These are phyloP conservation scores for Acrodontium crateriforme DNA, from an alignment of 2,329 filamentous ascomycete species.

Conservation along the genomic window DNA sequence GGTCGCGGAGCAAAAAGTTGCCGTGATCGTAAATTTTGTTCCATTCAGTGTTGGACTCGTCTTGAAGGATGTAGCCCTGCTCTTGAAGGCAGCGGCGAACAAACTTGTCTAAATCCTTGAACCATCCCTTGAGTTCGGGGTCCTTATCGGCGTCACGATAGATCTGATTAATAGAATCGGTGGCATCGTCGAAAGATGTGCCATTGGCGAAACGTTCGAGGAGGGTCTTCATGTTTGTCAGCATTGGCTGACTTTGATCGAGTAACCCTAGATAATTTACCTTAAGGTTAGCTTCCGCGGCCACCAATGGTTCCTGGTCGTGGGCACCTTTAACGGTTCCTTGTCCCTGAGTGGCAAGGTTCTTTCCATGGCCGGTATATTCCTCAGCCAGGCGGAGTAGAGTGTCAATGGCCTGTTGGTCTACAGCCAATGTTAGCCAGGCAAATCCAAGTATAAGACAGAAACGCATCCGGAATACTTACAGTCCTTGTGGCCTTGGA, in stretches of 20 bases:
- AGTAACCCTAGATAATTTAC: slow-evolving; percentile 35
- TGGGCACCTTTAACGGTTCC: slow-evolving; percentile 62
- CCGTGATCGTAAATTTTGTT: slow-evolving; percentile 74
- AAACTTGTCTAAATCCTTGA: slow-evolving; percentile 62
- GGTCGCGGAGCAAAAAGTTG: slow-evolving; percentile 71
- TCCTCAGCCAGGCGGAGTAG: slow-evolving; percentile 71
- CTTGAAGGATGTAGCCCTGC: slow-evolving; percentile 81
- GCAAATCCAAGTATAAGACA: neutral
- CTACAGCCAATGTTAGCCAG: slow-evolving; percentile 26
- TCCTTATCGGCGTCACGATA: slow-evolving; percentile 81
- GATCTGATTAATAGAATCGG: slow-evolving; percentile 70
- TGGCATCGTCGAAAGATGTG: slow-evolving; percentile 76
- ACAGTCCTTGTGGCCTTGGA: slow-evolving; percentile 88
- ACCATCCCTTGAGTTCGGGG: slow-evolving; percentile 78
- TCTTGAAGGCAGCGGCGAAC: slow-evolving; percentile 73
- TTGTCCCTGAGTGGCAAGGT: slow-evolving; percentile 48
- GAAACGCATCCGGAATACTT: slow-evolving; percentile 24
- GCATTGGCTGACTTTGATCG: slow-evolving; percentile 28
- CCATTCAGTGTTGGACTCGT: slow-evolving; percentile 68
- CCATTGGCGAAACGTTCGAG: slow-evolving; percentile 94
- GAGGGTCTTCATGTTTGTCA: slow-evolving; percentile 51
- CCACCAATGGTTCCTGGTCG: slow-evolving; percentile 46
- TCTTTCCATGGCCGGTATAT: slow-evolving; percentile 63
- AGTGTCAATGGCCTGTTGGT: slow-evolving; percentile 80
- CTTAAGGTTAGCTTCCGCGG: slow-evolving; percentile 68